Percentiles rank a stretch among this genome's conserved stretches.
These are phyloP conservation scores for Vitis hybrid DNA, from an alignment of 177 flowering plant genomes.

Conservation along the genomic window DNA sequence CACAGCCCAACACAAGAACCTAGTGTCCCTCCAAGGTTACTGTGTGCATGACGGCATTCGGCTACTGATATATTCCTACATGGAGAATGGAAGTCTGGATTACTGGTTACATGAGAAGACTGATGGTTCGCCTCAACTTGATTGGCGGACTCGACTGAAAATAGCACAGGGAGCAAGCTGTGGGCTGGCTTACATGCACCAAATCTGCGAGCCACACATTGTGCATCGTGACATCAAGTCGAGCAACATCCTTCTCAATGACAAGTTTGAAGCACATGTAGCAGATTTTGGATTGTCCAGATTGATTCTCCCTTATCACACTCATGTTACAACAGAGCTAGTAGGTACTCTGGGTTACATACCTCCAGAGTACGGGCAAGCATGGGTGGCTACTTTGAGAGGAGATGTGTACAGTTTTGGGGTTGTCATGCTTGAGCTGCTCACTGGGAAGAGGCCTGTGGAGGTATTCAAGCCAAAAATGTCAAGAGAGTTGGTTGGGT, in stretches of 20 bases:
- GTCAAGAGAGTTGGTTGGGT: constrained; percentile 51
- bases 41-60: constrained; percentile 49
- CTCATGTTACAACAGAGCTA: constrained; percentile 65
- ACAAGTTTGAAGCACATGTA: constrained; percentile 52
- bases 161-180: constrained; percentile 46
- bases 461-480: constrained; percentile 45
- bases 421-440: constrained; percentile 60
- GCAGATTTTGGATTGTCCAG: constrained; percentile 64
- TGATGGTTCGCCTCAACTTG: constrained; percentile 50
- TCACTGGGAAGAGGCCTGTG: constrained; percentile 57
- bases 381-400: constrained; percentile 62
- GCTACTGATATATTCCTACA: constrained; percentile 51
- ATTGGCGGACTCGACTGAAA: constrained; percentile 48
- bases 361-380: constrained; percentile 64
- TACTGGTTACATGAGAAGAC: constrained; percentile 63
- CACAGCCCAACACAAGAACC: constrained; percentile 55
- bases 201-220: constrained; percentile 54
- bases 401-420: constrained; percentile 68
- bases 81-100: constrained; percentile 67
- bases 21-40: constrained; percentile 60
- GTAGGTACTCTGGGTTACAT: constrained; percentile 67
- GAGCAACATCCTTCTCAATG: constrained; percentile 63
- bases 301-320: constrained; percentile 52
- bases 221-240: constrained; percentile 69
- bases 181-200: constrained; percentile 66